Conservation (phyloP, 371 early-diverging fungal genomes). For the Mortierella sp. region DNA sequence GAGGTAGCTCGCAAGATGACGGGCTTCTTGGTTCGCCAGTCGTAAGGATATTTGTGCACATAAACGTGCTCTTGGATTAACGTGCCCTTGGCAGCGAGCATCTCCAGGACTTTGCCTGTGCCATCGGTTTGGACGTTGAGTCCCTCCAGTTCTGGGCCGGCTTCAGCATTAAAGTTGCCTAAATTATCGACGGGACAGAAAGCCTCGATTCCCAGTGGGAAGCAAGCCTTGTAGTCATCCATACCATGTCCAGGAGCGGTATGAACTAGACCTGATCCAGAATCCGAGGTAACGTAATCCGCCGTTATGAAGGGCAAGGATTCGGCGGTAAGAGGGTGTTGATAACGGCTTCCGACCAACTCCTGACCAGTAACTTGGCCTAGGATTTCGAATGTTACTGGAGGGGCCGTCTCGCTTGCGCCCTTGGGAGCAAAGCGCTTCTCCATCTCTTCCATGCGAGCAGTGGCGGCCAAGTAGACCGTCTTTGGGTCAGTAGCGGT, state of each 20-base stretch:
- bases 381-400: conserved; percentile 24
- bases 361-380: conserved; percentile 64
- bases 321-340: conserved; percentile 71
- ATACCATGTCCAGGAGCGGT: conserved; percentile 96
- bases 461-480: conserved; percentile 64
- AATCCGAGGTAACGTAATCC: conserved; percentile 83
- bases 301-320: conserved; percentile 72
- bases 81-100: conserved; percentile 24
- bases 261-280: conserved; percentile 92
- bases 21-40: conserved; percentile 94
- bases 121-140: conserved; percentile 76
- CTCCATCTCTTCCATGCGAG: conserved; percentile 59
- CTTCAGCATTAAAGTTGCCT: conserved; percentile 84
- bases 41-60: conserved; percentile 90
- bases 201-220: conserved; percentile 68
- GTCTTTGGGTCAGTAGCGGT: conserved; percentile 23
- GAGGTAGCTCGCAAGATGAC: conserved; percentile 86
- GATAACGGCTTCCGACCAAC: conserved; percentile 77
- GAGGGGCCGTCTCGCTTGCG: neutral
- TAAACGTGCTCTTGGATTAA: conserved; percentile 75
- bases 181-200: conserved; percentile 83
- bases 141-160: conserved; percentile 72
- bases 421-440: conserved; percentile 23
- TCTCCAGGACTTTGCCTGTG: conserved; percentile 42
- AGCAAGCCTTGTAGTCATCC: conserved; percentile 91